phyloP scores from a whole-genome alignment of 2,329 filamentous ascomycete genomes.

The Pyrenophora seminiperda region DNA sequence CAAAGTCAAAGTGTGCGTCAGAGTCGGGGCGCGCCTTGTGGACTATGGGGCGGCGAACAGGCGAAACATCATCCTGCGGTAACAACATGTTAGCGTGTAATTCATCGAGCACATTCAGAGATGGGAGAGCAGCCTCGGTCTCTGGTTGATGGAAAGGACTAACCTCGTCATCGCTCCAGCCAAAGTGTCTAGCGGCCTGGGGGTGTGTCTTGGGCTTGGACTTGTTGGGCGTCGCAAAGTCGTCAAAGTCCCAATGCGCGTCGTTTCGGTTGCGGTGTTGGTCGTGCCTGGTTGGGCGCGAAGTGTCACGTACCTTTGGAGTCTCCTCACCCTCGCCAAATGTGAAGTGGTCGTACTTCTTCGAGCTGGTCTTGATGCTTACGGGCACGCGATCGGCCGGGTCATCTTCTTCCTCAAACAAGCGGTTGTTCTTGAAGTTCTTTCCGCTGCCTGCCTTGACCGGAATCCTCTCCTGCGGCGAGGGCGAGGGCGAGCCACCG shows the following conservation, averaged over 20 bases:
- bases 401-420: conserved; percentile 63
- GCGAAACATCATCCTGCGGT: conserved; percentile 61
- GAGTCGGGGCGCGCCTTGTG: conserved; percentile 77
- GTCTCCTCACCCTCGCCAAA: conserved; percentile 67
- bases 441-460: conserved; percentile 56
- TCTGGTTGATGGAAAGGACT: conserved; percentile 30
- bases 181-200: conserved; percentile 75
- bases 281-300: conserved; percentile 58
- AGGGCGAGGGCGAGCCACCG: conserved; percentile 44
- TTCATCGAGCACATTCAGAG: conserved; percentile 1
- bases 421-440: conserved; percentile 58
- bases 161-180: conserved; percentile 73
- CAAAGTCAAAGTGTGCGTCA: conserved; percentile 81
- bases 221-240: conserved; percentile 85
- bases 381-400: conserved; percentile 23
- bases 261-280: conserved; percentile 13
- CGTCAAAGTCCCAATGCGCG: conserved; percentile 80
- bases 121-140: conserved; percentile 17
- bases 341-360: conserved; percentile 85
- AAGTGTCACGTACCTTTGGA: conserved; percentile 48
- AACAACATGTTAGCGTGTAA: conserved; percentile 25
- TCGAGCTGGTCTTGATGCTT: conserved; percentile 69
- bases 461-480: conserved; percentile 49
- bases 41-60: conserved; percentile 63
- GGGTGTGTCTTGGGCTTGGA: conserved; percentile 65